Evolutionary conservation across 352 stramenopile species (phyloP), one percentile per base, ranked within the genome.

Genomic region (Phytophthora europaea): DNA sequence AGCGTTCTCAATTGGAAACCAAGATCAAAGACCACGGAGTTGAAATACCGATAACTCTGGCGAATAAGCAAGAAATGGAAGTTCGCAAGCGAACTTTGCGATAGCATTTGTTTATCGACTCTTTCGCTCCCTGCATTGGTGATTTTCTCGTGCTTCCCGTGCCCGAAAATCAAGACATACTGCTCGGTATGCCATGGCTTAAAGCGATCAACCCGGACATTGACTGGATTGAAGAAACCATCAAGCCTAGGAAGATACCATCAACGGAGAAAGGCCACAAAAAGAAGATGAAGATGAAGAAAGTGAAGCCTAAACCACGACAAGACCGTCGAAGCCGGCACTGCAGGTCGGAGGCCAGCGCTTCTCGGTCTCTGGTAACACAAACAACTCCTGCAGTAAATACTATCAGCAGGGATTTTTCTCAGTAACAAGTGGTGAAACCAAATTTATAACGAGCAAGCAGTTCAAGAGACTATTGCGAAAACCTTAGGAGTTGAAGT

Each of bases 131-230:
- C 26, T 31, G 6, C 26, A 31, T 31, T 31, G 26, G 26, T 5
- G 26, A 31, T 31, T 31, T 31, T 4, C 23, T 73, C 15, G 38
- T 73, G 1, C 40, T 67, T n/a, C 13, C 45, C 8, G 52, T 67
- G 0, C 58, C 66, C 10, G 58, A 73, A 38, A 28, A 47, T 2
- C 43, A 65, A 33, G 66, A 73, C 20, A 4, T 68, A 2, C 50
- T 73, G 15, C 47, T 73, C 0, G 66, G 66, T 7, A 73, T 68
- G 40, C 59, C 58, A 10, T 73, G 58, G 38, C 10, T 73, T 6
- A 58, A 43, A 33, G 15, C 66, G 3, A 13, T 26, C 3, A 64
- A 68, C 26, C 58, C 66, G 36, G 58, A 73, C 13, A 67, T 73
- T 28, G 58, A 73, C 22, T 68, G 66, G 26, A 6, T 31, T 31